These are phyloP conservation scores for Lasiodiplodia gonubiensis DNA, from an alignment of 2,329 filamentous ascomycete genomes.

Conservation along the genomic window DNA sequence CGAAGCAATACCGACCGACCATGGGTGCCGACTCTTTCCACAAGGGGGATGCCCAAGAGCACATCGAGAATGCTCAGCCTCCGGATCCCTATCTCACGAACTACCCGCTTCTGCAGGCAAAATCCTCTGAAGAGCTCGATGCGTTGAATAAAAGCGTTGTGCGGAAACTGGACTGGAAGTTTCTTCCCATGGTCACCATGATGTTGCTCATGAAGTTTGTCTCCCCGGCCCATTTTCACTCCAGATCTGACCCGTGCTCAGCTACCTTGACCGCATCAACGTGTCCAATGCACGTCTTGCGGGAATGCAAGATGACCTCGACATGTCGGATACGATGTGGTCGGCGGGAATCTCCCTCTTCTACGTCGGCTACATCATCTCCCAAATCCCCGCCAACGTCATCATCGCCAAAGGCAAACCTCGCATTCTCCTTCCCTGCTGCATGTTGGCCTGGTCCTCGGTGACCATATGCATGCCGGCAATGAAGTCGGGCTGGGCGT, in stretches of 20 bases:
- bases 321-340: constrained; percentile 40
- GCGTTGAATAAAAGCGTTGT: constrained; percentile 35
- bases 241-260: constrained; percentile 32
- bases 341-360: constrained; percentile 39
- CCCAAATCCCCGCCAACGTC: constrained; percentile 26
- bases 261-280: constrained; percentile 34
- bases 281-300: constrained; percentile 43
- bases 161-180: constrained; percentile 38
- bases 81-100: not conserved
- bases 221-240: not conserved
- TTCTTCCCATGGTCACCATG: constrained; percentile 40
- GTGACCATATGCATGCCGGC: constrained; percentile 54
- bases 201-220: constrained; percentile 43
- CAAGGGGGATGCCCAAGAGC: not conserved
- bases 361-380: constrained; percentile 33
- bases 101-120: not conserved
- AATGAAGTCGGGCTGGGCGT: constrained; percentile 43
- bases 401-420: constrained; percentile 34
- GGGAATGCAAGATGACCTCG: constrained; percentile 42
- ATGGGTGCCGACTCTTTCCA: too few relatives aligned
- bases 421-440: constrained; percentile 44
- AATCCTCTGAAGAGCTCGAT: not conserved
- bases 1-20: too few relatives aligned
- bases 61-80: not conserved
- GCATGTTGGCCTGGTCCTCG: constrained; percentile 53